Conservation (phyloP, 306 rosid species). For the Lagenaria siceraria region DNA sequence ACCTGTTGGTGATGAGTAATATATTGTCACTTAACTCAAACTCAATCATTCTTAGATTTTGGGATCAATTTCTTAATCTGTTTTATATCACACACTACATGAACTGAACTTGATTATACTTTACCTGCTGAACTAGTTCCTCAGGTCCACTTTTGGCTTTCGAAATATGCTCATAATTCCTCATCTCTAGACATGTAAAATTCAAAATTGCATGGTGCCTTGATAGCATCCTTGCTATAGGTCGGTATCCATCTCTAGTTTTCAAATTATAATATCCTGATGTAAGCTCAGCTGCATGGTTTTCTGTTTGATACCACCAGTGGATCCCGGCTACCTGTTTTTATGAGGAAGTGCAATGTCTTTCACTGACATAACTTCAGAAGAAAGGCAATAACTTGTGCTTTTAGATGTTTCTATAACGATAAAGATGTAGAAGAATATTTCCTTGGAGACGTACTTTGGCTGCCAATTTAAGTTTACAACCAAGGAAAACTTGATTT, state of each 20-base stretch:
- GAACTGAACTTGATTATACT: not conserved
- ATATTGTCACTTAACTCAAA: not conserved
- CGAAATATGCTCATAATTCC: conserved; percentile 47
- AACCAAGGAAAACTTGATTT: conserved; percentile 56
- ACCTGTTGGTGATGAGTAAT: conserved; percentile 26
- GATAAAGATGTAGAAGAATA: not conserved
- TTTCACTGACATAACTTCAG: not conserved
- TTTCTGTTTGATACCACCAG: conserved; percentile 76
- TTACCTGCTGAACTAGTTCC: conserved; percentile 83
- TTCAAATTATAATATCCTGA: conserved; percentile 76
- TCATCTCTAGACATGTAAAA: conserved; percentile 90
- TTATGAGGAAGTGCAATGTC: conserved; percentile 2
- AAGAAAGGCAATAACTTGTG: not conserved
- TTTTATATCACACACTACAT: not conserved
- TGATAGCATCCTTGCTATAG: conserved; percentile 67
- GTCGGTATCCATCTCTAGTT: conserved; percentile 78
- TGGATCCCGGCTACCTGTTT: conserved; percentile 87
- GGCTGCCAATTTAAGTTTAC: conserved; percentile 72
- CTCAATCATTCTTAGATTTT: not conserved
- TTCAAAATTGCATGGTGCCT: conserved; percentile 62
- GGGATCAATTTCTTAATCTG: not conserved
- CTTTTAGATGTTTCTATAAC: not conserved
- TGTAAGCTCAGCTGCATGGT: conserved; percentile 82
- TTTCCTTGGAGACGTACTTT: conserved; percentile 35
- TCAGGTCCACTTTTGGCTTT: conserved; percentile 52